Conservation (phyloP, 1,139 yeast species). For the Ashbya aceris region DNA sequence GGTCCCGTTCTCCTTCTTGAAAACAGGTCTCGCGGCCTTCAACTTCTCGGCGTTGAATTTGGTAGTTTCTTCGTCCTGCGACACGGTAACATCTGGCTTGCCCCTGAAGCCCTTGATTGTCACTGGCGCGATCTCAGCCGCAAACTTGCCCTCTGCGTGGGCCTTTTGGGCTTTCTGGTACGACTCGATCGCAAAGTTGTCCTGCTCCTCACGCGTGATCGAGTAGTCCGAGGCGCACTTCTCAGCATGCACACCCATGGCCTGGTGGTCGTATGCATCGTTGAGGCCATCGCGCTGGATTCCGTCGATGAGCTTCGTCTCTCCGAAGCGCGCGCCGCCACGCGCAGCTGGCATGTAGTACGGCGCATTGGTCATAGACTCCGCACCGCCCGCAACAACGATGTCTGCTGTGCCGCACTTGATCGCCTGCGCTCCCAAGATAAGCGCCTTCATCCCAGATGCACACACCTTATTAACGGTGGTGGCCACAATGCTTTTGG, state of each 20-base stretch:
- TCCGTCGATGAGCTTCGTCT: constrained; percentile 70
- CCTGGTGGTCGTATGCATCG: constrained; percentile 76
- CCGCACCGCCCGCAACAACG: constrained; percentile 96
- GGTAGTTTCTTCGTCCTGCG: constrained; percentile 59
- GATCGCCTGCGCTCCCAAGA: constrained; percentile 84
- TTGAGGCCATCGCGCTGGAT: constrained; percentile 82
- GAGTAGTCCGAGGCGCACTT: constrained; percentile 75
- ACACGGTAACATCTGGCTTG: constrained; percentile 70
- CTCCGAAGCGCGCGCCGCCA: constrained; percentile 84
- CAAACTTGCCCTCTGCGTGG: constrained; percentile 68
- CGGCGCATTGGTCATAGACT: constrained; percentile 93
- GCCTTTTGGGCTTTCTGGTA: constrained; percentile 78
- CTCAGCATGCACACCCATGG: constrained; percentile 97
- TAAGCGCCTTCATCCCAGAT: constrained; percentile 86
- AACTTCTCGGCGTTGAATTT: constrained; percentile 72
- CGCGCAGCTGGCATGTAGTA: constrained; percentile 85
- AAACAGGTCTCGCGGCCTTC: constrained; percentile 79
- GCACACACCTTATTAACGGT: constrained; percentile 97
- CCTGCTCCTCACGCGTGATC: constrained; percentile 62
- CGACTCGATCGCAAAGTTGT: constrained; percentile 57
- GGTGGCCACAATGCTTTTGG: constrained; percentile 70
- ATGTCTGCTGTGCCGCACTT: constrained; percentile 84
- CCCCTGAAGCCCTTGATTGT: constrained; percentile 88
- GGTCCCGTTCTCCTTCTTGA: constrained; percentile 84
- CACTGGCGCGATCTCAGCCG: constrained; percentile 72